Evolutionary conservation across 345 rosid species (phyloP).

Genomic region (Moringa oleifera): DNA sequence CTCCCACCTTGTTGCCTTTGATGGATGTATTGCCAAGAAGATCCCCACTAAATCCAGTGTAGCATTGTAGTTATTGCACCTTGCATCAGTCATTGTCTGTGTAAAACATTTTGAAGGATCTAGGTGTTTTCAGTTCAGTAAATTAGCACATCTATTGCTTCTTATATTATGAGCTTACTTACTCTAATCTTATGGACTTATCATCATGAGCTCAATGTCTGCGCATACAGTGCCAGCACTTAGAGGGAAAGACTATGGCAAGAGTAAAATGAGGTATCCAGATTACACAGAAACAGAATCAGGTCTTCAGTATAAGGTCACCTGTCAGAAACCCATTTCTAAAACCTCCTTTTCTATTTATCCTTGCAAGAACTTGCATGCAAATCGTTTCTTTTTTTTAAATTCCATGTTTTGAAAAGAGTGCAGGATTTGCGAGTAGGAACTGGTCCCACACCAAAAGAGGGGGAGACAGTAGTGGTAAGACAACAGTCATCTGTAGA

Average conservation of each 20-base stretch:
- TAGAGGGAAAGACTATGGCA: slow-evolving; percentile 93
- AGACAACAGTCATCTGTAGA: slow-evolving; percentile 16
- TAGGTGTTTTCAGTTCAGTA: neutral
- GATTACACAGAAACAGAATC: slow-evolving; percentile 77
- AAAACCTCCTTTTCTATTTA: neutral
- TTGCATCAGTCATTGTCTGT: neutral
- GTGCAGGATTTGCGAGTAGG: slow-evolving; percentile 83
- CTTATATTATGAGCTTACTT: no score
- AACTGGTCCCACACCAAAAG: slow-evolving; percentile 71
- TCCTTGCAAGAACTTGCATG: neutral
- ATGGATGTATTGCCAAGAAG: neutral
- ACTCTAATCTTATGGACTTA: no score
- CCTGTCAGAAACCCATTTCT: slow-evolving; percentile 5
- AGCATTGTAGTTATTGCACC: neutral
- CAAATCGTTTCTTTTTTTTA: slow-evolving; percentile 16
- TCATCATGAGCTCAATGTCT: neutral
- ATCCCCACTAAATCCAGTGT: neutral
- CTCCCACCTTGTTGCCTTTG: neutral
- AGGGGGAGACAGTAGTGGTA: slow-evolving; percentile 84
- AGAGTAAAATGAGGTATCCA: slow-evolving; percentile 80
- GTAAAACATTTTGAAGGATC: neutral
- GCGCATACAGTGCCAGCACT: slow-evolving; percentile 78
- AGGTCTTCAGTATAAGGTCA: slow-evolving; percentile 95
- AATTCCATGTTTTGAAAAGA: slow-evolving; percentile 17
- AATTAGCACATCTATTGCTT: no score